Evolutionary conservation across 441 rosid species (phyloP), one percentile per base, ranked within the genome.

Genomic region (Euphorbia schlechtendalii): DNA sequence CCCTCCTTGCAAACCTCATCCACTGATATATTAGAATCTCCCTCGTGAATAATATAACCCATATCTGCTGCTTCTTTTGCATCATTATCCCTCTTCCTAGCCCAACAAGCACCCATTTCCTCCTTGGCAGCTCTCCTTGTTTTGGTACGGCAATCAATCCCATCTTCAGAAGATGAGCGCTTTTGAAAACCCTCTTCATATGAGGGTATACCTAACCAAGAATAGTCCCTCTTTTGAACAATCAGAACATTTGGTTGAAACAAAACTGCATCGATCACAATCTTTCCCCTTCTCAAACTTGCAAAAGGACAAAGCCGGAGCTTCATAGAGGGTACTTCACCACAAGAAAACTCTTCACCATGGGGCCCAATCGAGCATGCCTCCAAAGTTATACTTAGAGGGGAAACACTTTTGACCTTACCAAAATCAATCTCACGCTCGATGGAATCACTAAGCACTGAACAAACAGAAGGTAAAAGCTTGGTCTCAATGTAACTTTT

Each of bases 91-190:
- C 96, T 78, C 67, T 89, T 83, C 72, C 56, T 73, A 12, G 52
- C 81, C 92, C 90, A 84, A 25, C 71, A 76, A 61, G 75, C 68
- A 55, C 80, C 84, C 32, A 86, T 80, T 73, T 86, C 96, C 88
- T 95, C 99, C 78, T 96, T 80, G 0, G 91, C 81, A 63, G 79
- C 12, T 81, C 99, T 85, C 73, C 96, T 86, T 73, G 85, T 81
- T 78, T 85, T 87, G 9, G 99, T 89, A 38, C 99, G 97, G 78
- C 79, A 80, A 78, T 91, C 99, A 77, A 95, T 89, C 70, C 99
- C 99, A 79, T 95, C 99, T 69, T 91, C 97, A 40, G 82, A 78
- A 61, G 98, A 89, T 36, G 76, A 79, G 74, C 78, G 98, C 72
- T 81, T 81, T 56, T 73, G 89, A 27, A 77, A 63, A 77, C 78